Evolutionary conservation across 306 rosid genomes (phyloP).

Genomic region (Sophora flavescens): DNA sequence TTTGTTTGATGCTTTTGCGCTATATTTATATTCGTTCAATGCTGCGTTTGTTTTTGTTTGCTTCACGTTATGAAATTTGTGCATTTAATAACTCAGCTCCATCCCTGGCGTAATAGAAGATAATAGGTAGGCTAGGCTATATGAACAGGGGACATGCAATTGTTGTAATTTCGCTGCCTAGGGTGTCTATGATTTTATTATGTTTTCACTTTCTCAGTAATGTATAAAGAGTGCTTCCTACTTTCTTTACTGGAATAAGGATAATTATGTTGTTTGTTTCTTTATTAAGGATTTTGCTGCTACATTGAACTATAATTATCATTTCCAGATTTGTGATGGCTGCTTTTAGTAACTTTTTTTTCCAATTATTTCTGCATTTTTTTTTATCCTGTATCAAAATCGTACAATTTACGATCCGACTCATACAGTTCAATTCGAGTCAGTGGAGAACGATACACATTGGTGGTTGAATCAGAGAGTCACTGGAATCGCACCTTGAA

Average conservation of each 20-base stretch:
- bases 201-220: not conserved
- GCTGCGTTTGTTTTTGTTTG: too few relatives aligned
- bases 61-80: not conserved
- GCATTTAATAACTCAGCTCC: not conserved
- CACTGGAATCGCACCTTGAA: too few relatives aligned
- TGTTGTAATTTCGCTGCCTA: not conserved
- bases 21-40: too few relatives aligned
- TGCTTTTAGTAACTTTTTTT: not conserved
- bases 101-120: too few relatives aligned
- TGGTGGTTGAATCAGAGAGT: not conserved
- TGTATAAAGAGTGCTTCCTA: not conserved
- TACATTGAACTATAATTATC: constrained; percentile 1
- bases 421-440: not conserved
- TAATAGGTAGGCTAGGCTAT: too few relatives aligned
- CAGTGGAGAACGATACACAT: not conserved
- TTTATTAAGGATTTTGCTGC: constrained; percentile 14
- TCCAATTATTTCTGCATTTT: not conserved
- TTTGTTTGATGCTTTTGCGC: not conserved
- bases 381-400: too few relatives aligned
- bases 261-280: not conserved
- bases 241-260: constrained; percentile 1
- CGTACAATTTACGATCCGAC: not conserved
- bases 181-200: not conserved
- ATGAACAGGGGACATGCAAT: not conserved
- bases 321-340: not conserved